Evolutionary conservation across 768 basidiomycete species (phyloP).

Genomic region (Tulasnella sp.): DNA sequence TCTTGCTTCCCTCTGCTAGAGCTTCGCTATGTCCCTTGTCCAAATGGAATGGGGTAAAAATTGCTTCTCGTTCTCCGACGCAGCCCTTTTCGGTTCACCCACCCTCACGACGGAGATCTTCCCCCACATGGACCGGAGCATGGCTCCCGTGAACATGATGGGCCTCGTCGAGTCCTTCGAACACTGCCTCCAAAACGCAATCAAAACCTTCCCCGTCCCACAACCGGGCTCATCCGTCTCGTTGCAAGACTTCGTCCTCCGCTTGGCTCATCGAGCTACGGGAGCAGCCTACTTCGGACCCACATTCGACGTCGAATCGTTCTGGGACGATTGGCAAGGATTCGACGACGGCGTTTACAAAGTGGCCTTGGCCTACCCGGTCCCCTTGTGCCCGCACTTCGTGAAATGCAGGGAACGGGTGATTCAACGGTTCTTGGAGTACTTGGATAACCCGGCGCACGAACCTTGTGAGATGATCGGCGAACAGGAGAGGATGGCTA

Average conservation of each 20-base stretch:
- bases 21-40: not conserved
- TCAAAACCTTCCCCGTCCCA: not conserved
- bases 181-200: not conserved
- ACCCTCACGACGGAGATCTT: not conserved
- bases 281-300: slow-evolving; percentile 10
- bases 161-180: slow-evolving; percentile 11
- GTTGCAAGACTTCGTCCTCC: not conserved
- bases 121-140: not conserved
- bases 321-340: slow-evolving; percentile 10
- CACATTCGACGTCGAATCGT: slow-evolving; percentile 17
- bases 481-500: not conserved
- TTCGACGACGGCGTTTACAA: slow-evolving; percentile 14
- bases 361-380: slow-evolving; percentile 17
- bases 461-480: slow-evolving; percentile 11
- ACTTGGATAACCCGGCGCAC: slow-evolving; percentile 10
- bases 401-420: slow-evolving; percentile 7
- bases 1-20: not conserved
- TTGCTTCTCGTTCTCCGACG: slow-evolving; percentile 17
- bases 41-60: slow-evolving; percentile 13
- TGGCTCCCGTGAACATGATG: slow-evolving; percentile 10
- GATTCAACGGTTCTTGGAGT: slow-evolving; percentile 7
- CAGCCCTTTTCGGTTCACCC: not conserved
- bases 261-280: slow-evolving; percentile 8
- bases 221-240: slow-evolving; percentile 6
- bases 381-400: not conserved